Base-by-base conservation (phyloP, 345 rosid species). In the Hypericum perforatum region DNA sequence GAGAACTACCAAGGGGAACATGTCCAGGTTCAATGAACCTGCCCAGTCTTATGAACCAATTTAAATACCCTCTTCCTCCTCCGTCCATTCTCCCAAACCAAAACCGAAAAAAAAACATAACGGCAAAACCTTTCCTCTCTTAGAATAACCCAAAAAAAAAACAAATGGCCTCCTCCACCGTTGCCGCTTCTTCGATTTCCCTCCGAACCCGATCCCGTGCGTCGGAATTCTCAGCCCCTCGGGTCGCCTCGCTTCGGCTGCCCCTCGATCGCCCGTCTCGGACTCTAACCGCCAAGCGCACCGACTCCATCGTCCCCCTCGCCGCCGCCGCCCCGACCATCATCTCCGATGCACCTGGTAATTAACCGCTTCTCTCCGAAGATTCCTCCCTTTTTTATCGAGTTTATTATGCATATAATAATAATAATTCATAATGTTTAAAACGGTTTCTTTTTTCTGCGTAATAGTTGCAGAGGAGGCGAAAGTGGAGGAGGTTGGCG, bases 391-490 rank as follows among this genome's bases (percentile, higher is more conserved):
- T 29, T 49, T 32, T 4, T 45, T 11, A 41, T 6, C 6, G 3
- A n/a, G 39, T 1, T 8, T 12, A 29, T 5, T 5, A 47, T 3
- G 5, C 4, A 6, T 22, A n/a, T 39, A 12, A 2, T 6, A 10
- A 45, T 49, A 14, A 12, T 37, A 6, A 11, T 38, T 22, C 16
- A 7, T n/a, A 15, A 8, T 9, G 22, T 14, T 4, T 8, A 39
- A 32, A 15, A 62, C 36, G 10, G 22, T 37, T 14, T 38, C 39
- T 6, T 6, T n/a, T 5, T 11, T 42, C 39, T 51, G 41, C 11
- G 65, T 78, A 91, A 96, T 74, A 57, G 75, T 78, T 41, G 76
- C 41, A 9, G 89, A 82, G 69, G 84, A 76, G 61, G 69, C n/a
- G 8, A 78, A 74, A 9, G 29, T 37, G 39, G 39, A 22, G 32